Conservation (phyloP, 202 grass and related monocot genomes). For the Elaeis oleifera region DNA sequence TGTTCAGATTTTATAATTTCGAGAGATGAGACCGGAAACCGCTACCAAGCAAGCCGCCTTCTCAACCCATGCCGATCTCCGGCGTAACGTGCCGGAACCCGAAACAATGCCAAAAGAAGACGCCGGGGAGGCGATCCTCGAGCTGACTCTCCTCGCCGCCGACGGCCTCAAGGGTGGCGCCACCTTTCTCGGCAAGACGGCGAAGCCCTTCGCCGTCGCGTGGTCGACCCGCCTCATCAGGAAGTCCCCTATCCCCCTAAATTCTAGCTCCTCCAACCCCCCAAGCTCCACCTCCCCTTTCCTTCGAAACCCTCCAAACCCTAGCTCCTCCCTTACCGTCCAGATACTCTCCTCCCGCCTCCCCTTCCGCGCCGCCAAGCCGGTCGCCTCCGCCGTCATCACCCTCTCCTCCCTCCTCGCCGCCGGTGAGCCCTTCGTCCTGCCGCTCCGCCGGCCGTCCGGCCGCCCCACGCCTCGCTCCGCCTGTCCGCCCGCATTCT, state of each 20-base stretch:
- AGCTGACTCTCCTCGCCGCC: constrained; percentile 1
- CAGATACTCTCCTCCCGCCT: constrained; percentile 5
- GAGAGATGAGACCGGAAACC: too few relatives aligned
- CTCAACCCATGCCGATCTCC: too few relatives aligned
- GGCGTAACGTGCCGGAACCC: not conserved
- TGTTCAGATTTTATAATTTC: too few relatives aligned
- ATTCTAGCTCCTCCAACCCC: not conserved
- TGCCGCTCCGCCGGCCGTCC: not conserved
- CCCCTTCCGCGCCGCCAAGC: not conserved
- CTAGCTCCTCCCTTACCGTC: constrained; percentile 8
- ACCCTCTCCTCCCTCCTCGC: not conserved
- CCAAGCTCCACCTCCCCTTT: constrained; percentile 1
- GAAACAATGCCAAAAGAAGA: not conserved
- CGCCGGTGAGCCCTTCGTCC: not conserved
- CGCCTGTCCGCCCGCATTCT: not conserved
- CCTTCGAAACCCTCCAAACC: constrained; percentile 4
- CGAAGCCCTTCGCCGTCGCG: not conserved
- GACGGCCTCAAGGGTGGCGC: not conserved
- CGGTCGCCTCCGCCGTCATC: not conserved
- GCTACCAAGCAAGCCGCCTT: too few relatives aligned
- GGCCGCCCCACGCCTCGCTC: not conserved
- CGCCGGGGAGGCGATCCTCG: not conserved
- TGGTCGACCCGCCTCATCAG: constrained; percentile 1
- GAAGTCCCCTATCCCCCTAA: not conserved
- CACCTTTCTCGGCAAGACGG: not conserved